These are phyloP conservation scores for Nicotiana benthamiana DNA, from an alignment of 257 asterid genomes.

Conservation along the genomic window DNA sequence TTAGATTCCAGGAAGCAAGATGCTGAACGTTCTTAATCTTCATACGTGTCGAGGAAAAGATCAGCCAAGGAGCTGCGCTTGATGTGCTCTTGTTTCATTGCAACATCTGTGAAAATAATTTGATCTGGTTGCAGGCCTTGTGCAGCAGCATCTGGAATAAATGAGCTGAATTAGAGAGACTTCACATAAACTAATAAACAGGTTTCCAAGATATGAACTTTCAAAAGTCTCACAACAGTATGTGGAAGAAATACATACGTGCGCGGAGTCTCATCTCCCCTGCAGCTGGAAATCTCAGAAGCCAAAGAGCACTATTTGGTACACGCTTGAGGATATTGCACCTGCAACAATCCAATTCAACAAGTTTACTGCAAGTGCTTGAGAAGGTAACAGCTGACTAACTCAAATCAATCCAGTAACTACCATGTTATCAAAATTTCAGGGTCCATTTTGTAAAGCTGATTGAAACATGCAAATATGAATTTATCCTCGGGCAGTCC, in stretches of 20 bases:
- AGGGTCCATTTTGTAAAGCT: slow-evolving; percentile 99
- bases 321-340: slow-evolving; percentile 97
- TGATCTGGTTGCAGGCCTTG: slow-evolving; percentile 94
- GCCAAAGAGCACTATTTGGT: slow-evolving; percentile 97
- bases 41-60: slow-evolving; percentile 90
- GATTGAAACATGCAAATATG: slow-evolving; percentile 95
- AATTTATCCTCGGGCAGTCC: slow-evolving; percentile 95
- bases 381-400: neutral
- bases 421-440: slow-evolving; percentile 86
- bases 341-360: slow-evolving; percentile 40
- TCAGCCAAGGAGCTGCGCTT: slow-evolving; percentile 95
- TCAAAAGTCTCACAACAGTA: neutral
- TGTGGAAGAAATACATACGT: slow-evolving; percentile 32
- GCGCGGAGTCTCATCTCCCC: slow-evolving; percentile 95
- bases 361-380: neutral
- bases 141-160: slow-evolving; percentile 75
- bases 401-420: neutral
- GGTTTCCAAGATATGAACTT: neutral
- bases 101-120: slow-evolving; percentile 91
- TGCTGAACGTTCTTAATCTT: neutral
- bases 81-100: slow-evolving; percentile 96
- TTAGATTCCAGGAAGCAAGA: neutral
- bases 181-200: neutral
- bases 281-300: slow-evolving; percentile 94
- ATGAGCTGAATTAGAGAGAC: slow-evolving; percentile 1